phyloP scores from a whole-genome alignment of 176 grass and related monocot species.

The Oryza coarctata region DNA sequence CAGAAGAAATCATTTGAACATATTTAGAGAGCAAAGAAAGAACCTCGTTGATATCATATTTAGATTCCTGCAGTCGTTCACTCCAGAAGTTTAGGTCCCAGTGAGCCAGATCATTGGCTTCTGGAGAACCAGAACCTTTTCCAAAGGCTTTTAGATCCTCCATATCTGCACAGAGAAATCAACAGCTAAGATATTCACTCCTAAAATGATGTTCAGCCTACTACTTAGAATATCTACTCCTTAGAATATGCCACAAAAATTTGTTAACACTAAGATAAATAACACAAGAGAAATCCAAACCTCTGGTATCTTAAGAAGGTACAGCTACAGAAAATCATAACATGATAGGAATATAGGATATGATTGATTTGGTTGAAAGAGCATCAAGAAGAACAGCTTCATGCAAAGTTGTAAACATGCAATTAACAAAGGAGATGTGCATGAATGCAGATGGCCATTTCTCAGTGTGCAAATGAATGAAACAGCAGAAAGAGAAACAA shows the following conservation, averaged over 20 bases:
- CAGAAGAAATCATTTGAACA: background rate
- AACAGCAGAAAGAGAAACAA: background rate
- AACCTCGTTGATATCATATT: constrained; percentile 97
- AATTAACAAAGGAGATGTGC: background rate
- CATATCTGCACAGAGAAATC: constrained; percentile 64
- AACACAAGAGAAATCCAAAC: background rate
- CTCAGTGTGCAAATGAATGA: background rate
- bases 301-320: background rate
- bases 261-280: background rate
- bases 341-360: background rate
- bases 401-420: background rate
- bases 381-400: background rate
- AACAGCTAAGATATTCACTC: constrained; percentile 19
- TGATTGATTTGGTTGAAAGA: background rate
- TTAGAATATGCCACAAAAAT: background rate
- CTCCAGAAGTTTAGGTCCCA: constrained; percentile 94
- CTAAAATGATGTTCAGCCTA: constrained; percentile 3
- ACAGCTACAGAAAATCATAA: background rate
- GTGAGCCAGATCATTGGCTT: constrained; percentile 75
- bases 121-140: constrained; percentile 67
- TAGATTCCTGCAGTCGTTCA: constrained; percentile 84
- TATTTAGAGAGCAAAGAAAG: constrained; percentile 6
- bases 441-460: background rate
- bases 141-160: constrained; percentile 73
- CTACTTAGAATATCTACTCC: no score